phyloP scores from a whole-genome alignment of 169 alveolate genomes.

The Ichthyophthirius multifiliis region DNA sequence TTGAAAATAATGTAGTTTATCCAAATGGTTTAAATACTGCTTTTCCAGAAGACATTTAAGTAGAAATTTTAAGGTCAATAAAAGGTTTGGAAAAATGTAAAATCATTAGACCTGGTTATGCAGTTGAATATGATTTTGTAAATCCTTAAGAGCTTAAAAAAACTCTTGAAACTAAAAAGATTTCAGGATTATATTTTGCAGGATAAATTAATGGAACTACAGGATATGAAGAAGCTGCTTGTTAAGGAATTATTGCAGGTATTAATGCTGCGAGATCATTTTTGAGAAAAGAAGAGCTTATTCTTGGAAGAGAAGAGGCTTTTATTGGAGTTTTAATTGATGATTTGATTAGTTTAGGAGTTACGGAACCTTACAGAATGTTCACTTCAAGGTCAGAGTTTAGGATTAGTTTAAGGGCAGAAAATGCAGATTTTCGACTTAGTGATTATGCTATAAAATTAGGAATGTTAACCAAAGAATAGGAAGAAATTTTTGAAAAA shows the following conservation, averaged over 20 bases:
- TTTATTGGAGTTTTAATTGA: slow-evolving; percentile 90
- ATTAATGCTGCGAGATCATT: slow-evolving; percentile 84
- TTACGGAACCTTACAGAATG: slow-evolving; percentile 91
- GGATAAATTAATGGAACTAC: slow-evolving; percentile 95
- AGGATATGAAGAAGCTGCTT: slow-evolving; percentile 95
- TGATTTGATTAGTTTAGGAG: slow-evolving; percentile 86
- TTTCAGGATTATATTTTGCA: slow-evolving; percentile 81
- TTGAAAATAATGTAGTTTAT: slow-evolving; percentile 70
- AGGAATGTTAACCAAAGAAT: slow-evolving; percentile 65
- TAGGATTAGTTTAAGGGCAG: slow-evolving; percentile 80
- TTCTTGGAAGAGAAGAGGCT: slow-evolving; percentile 77
- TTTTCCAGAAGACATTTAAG: slow-evolving; percentile 82
- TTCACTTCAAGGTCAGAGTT: slow-evolving; percentile 90
- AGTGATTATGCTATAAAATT: slow-evolving; percentile 68
- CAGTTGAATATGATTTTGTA: slow-evolving; percentile 89
- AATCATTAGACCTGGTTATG: slow-evolving; percentile 86
- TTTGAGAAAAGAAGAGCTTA: slow-evolving; percentile 24
- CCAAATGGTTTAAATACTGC: slow-evolving; percentile 93
- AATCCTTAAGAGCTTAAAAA: slow-evolving; percentile 74
- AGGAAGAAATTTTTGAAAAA: slow-evolving; percentile 1
- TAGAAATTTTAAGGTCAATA: slow-evolving; percentile 30
- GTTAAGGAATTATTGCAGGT: slow-evolving; percentile 92
- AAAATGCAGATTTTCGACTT: slow-evolving; percentile 85
- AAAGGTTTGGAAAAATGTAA: slow-evolving; percentile 81
- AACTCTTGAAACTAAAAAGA: slow-evolving; percentile 79